Conservation (phyloP, 176 grass and related monocot genomes). For the Bonia amplexicaulis region DNA sequence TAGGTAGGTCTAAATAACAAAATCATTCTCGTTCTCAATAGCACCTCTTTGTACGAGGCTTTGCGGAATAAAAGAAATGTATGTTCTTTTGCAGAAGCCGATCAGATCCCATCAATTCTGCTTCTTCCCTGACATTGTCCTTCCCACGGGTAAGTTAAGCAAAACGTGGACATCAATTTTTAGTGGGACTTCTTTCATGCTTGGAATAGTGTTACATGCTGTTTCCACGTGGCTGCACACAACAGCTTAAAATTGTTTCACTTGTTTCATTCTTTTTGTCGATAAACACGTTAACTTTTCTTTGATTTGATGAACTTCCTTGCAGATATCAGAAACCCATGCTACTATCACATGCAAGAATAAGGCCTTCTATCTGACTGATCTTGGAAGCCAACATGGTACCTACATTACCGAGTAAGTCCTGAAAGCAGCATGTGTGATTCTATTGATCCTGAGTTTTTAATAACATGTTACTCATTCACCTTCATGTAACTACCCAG, state of each 20-base stretch:
- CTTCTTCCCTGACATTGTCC: conserved; percentile 44
- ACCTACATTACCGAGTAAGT: conserved; percentile 90
- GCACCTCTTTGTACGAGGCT: neutral
- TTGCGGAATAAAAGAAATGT: neutral
- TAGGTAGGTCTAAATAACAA: conserved; percentile 47
- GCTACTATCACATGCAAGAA: conserved; percentile 82
- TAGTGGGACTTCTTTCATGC: neutral
- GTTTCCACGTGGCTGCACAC: neutral
- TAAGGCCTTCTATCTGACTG: conserved; percentile 78
- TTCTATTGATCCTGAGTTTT: neutral
- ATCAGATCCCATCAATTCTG: conserved; percentile 29
- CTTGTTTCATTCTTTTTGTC: neutral
- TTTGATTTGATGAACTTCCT: conserved; percentile 22
- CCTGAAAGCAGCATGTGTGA: neutral
- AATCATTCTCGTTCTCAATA: conserved; percentile 18
- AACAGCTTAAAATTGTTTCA: neutral
- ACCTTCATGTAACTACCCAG: conserved; percentile 31
- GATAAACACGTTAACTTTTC: neutral
- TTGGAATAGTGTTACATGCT: neutral
- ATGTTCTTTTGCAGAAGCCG: conserved; percentile 50
- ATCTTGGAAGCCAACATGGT: conserved; percentile 71
- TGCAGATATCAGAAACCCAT: conserved; percentile 75
- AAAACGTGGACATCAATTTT: neutral
- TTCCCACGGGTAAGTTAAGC: conserved; percentile 54
- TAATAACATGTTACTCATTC: conserved; percentile 5